Conservation (phyloP, 2,329 filamentous ascomycete genomes). For the Ceratocystiopsis sp. region DNA sequence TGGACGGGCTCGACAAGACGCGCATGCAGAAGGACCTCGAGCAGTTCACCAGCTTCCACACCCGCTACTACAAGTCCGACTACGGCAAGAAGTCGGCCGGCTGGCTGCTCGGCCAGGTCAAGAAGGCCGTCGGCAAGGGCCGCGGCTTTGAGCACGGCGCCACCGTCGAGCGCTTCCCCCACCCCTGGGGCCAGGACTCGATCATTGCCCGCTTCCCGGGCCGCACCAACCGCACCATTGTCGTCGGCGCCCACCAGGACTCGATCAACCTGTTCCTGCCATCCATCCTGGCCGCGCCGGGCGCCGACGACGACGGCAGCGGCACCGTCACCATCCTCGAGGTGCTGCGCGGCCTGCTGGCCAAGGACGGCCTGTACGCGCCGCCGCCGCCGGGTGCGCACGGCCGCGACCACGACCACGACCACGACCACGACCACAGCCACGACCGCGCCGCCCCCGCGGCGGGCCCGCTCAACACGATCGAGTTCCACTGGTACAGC, state of each 20-base stretch:
- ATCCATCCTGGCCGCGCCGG: slow-evolving; percentile 66
- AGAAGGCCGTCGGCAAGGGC: slow-evolving; percentile 50
- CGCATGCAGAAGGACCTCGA: slow-evolving; percentile 67
- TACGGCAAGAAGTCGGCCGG: slow-evolving; percentile 70
- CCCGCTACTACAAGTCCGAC: slow-evolving; percentile 61
- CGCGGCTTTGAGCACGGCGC: slow-evolving; percentile 52
- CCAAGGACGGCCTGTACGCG: too few species aligned
- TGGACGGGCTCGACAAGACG: slow-evolving; percentile 52
- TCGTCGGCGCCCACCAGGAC: slow-evolving; percentile 87
- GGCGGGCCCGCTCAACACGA: slow-evolving; percentile 63
- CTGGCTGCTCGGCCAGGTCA: slow-evolving; percentile 68
- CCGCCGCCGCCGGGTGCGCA: too few species aligned
- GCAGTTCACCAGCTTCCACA: slow-evolving; percentile 63
- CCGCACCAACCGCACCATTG: slow-evolving; percentile 63
- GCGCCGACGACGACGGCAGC: slow-evolving; percentile 89
- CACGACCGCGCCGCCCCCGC: slow-evolving; percentile 50
- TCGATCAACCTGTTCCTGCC: slow-evolving; percentile 88
- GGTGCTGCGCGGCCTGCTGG: slow-evolving; percentile 63
- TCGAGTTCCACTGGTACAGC: slow-evolving; percentile 96
- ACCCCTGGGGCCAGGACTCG: slow-evolving; percentile 77
- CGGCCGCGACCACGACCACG: too few species aligned
- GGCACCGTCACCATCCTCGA: slow-evolving; percentile 92
- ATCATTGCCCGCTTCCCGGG: slow-evolving; percentile 88
- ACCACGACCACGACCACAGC: too few species aligned
- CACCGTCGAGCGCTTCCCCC: slow-evolving; percentile 55